Evolutionary conservation across 495 filamentous ascomycete genomes (phyloP), one percentile per base, ranked within the genome.

Genomic region (Penicillium cataractarum): DNA sequence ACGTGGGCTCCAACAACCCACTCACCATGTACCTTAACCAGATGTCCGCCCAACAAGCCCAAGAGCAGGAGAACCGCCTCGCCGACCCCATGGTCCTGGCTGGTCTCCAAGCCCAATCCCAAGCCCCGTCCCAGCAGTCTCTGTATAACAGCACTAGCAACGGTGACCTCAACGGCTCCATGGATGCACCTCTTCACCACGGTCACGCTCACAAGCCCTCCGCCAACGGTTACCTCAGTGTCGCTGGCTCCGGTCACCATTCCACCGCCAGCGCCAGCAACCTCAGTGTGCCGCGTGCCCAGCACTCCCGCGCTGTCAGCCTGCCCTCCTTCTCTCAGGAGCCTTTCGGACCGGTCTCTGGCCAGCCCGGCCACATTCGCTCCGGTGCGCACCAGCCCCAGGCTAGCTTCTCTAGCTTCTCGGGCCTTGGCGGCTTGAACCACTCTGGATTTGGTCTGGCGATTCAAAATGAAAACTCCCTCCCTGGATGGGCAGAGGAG

Each of bases 21-120:
- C 77, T 99, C 70, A 96, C 92, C n/a, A 84, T 97, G 88, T 97
- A 96, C 74, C 85, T 97, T 42, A 90, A 86, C 73, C 92, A 96
- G 72, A 89, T 93, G 54, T 92, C 87, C 3, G 84, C 91, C 27
- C 90, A 94, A 72, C 88, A 90, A 22, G 84, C 89, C 39, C 85
- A 85, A 54, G 86, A 88, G 58, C 83, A 86, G 65, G 84, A 84
- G 59, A 81, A 81, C 64, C 79, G 77, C 6, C 52, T 78, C 53
- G 71, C 69, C 48, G 85, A 86, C 63, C 77, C 81, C 4, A 81
- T 81, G 68, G 75, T 79, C 21, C 73, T 85, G 44, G 74, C 76
- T 29, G 74, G 75, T 39, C 65, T 84, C 6, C 90, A 93, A 61
- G 87, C 89, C 46, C 90, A 92, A 56, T 85, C 89, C n/a, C 81